These are phyloP conservation scores for Puccinia horiana DNA, from an alignment of 1,284 basidiomycete species.

Conservation along the genomic window DNA sequence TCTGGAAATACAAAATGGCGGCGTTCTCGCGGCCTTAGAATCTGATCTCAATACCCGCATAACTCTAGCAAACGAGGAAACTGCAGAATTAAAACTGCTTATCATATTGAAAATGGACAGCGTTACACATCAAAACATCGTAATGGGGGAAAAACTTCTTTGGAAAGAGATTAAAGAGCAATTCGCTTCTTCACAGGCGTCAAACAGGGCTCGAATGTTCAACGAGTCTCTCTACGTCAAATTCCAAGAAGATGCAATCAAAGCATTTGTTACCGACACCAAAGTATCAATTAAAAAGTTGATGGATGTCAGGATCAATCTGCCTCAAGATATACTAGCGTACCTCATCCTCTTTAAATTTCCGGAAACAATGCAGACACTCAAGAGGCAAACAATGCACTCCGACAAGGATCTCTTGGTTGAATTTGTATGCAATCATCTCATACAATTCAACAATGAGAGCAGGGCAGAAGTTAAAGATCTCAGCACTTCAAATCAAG, in stretches of 20 bases:
- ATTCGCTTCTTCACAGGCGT: background rate
- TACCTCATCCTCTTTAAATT: background rate
- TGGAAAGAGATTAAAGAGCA: background rate
- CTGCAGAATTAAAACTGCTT: no score
- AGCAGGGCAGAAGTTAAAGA: background rate
- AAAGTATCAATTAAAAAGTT: background rate
- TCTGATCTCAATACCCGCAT: no score
- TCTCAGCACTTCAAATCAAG: background rate
- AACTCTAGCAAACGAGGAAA: no score
- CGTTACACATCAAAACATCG: conserved; percentile 6
- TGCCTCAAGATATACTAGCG: no score
- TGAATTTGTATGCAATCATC: background rate
- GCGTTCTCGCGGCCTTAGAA: no score
- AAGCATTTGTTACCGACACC: background rate
- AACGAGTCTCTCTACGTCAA: background rate
- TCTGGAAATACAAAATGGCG: no score
- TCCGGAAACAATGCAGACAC: background rate
- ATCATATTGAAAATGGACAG: no score
- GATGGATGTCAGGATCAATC: background rate
- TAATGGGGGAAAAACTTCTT: background rate
- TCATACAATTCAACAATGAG: background rate
- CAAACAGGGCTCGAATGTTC: background rate
- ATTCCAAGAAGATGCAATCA: background rate
- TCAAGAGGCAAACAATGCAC: background rate
- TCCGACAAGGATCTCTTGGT: background rate